Conservation (phyloP, 768 basidiomycete genomes). For the Cystobasidiopsis lactophilus region DNA sequence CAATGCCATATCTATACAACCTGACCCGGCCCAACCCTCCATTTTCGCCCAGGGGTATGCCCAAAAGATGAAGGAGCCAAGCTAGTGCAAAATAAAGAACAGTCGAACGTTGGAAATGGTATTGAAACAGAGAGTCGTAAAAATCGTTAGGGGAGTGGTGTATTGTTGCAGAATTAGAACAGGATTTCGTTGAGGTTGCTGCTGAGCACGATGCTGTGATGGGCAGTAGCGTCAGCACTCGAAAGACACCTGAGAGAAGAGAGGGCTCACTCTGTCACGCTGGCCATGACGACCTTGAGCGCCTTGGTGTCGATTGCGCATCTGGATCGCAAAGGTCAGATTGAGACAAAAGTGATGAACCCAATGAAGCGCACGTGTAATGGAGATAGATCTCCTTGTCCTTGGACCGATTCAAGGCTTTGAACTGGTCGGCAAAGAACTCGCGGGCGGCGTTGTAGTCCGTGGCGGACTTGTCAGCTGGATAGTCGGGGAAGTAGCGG, state of each 20-base stretch:
- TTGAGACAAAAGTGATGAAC: background rate
- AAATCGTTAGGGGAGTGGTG: too few species aligned
- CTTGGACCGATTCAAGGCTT: conserved; percentile 72
- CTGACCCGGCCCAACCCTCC: too few species aligned
- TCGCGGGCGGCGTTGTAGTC: conserved; percentile 56
- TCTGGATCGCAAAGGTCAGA: conserved; percentile 12
- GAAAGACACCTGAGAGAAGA: background rate
- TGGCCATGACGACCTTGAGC: conserved; percentile 16
- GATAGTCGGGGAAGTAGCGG: conserved; percentile 30
- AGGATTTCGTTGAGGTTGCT: background rate
- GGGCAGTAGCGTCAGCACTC: background rate
- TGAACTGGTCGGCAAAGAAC: conserved; percentile 54
- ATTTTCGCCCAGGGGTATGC: too few species aligned
- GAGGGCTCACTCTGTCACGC: conserved; percentile 5
- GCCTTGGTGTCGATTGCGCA: conserved; percentile 19
- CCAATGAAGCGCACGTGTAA: background rate
- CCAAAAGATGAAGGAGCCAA: too few species aligned
- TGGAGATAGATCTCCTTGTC: conserved; percentile 18
- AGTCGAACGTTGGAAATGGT: too few species aligned
- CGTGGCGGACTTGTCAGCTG: conserved; percentile 5
- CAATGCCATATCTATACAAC: too few species aligned
- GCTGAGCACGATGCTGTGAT: background rate
- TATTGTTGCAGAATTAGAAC: too few species aligned
- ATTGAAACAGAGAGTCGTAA: too few species aligned
- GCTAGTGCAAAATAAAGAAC: too few species aligned